Evolutionary conservation across 2,329 filamentous ascomycete genomes (phyloP), one percentile per base, ranked within the genome.

Genomic region (Talaromyces sp.): DNA sequence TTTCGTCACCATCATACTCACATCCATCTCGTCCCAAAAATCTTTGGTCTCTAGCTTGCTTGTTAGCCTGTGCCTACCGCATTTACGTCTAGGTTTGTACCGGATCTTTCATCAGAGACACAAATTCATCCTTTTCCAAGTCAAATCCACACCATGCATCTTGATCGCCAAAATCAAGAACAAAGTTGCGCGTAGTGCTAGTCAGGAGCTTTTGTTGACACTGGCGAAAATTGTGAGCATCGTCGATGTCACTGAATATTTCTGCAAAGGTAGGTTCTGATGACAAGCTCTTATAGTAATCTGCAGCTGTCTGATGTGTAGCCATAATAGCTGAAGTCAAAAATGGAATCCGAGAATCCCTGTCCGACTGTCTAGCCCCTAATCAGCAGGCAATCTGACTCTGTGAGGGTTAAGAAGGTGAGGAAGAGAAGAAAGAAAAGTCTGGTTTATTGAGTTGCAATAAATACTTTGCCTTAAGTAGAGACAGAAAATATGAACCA

Each of bases 1-100:
- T 41, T 31, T 2, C 19, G 9, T 66, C 13, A 10, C 27, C 10
- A 35, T n/a, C 25, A 49, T n/a, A 71, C 86, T 74, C 78, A 87
- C 86, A 92, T 91, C 90, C 90, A 93, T 74, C 89, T 83, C 3
- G 90, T 87, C 66, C 81, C 83, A 54, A 83, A 77, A 58, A 79
- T 81, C 47, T 76, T 77, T 2, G 84, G 81, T 64, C 82, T 79
- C 70, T 84, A 73, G 43, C 19, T 35, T 63, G 45, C 17, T 19
- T 25, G 27, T 66, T 37, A 64, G 35, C 27, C 1, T 11, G 25
- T 37, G 56, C 5, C 2, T 13, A 35, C 17, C 31, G 31, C 9
- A 47, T 15, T 17, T 13, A 27, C 35, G 49, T n/a, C 10, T 15
- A 54, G 54, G 39, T 68, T 68, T 75, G 47, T 72, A 80, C 77